Evolutionary conservation across 1,284 basidiomycete species (phyloP).

Genomic region (Cystobasidiaceae sp.): DNA sequence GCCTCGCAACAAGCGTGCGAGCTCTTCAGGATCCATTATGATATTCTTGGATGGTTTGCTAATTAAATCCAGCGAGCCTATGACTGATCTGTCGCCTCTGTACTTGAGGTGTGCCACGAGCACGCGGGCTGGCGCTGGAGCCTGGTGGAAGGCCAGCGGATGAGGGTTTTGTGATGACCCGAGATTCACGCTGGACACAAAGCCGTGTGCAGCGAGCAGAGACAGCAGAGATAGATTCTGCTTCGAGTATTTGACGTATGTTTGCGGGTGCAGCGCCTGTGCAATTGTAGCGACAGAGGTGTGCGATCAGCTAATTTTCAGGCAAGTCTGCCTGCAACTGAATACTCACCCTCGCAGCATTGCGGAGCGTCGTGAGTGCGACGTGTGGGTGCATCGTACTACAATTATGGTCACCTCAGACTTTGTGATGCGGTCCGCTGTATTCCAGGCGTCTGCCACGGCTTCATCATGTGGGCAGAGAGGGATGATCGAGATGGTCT

Average conservation of each 20-base stretch:
- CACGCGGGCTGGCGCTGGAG: slow-evolving; percentile 47
- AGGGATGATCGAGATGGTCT: no score
- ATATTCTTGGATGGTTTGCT: slow-evolving; percentile 68
- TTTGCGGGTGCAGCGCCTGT: slow-evolving; percentile 29
- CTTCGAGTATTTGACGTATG: slow-evolving; percentile 45
- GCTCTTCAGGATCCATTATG: slow-evolving; percentile 65
- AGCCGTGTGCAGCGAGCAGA: slow-evolving; percentile 79
- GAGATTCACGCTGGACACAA: slow-evolving; percentile 70
- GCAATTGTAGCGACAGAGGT: not conserved
- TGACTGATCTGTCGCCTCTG: slow-evolving; percentile 73
- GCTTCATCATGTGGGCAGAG: no score
- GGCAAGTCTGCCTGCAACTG: no score
- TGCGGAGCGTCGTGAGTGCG: slow-evolving; percentile 27
- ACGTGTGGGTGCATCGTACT: slow-evolving; percentile 25
- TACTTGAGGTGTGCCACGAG: slow-evolving; percentile 91
- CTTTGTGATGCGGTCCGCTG: no score
- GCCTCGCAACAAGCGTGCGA: slow-evolving; percentile 60
- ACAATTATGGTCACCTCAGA: not conserved
- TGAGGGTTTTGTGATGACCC: slow-evolving; percentile 65
- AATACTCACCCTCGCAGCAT: slow-evolving; percentile 17
- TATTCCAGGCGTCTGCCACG: no score
- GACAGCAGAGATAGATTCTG: slow-evolving; percentile 77
- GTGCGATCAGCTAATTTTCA: no score
- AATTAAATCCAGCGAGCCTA: slow-evolving; percentile 66
- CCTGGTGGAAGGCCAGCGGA: slow-evolving; percentile 58